Conservation (phyloP, 2,329 filamentous ascomycete genomes). For the Pezicula neosporulosa region DNA sequence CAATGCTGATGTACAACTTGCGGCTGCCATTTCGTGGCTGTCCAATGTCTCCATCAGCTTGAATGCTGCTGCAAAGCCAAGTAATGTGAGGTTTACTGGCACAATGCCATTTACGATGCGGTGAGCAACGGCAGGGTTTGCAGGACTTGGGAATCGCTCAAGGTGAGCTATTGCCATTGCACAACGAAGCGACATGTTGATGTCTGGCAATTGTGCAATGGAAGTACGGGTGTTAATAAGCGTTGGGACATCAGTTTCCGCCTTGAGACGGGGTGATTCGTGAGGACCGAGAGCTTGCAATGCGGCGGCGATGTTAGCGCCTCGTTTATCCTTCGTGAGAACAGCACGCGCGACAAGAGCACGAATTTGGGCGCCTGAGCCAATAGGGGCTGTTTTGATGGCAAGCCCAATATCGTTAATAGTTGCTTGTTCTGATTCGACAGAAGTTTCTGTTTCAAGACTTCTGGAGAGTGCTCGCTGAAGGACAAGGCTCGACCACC, state of each 20-base stretch:
- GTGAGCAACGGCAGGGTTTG: slow-evolving; percentile 39
- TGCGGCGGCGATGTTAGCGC: slow-evolving; percentile 52
- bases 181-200: slow-evolving; percentile 54
- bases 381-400: slow-evolving; percentile 70
- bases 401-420: slow-evolving; percentile 61
- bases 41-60: slow-evolving; percentile 53
- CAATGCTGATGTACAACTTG: slow-evolving; percentile 44
- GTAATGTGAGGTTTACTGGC: slow-evolving; percentile 39
- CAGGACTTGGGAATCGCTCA: slow-evolving; percentile 38
- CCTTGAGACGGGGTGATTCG: slow-evolving; percentile 28
- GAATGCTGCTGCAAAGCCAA: slow-evolving; percentile 57
- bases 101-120: slow-evolving; percentile 47
- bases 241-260: slow-evolving; percentile 24
- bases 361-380: slow-evolving; percentile 66
- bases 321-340: slow-evolving; percentile 50
- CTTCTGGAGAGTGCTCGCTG: slow-evolving; percentile 65
- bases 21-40: slow-evolving; percentile 42
- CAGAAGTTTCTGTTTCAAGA: slow-evolving; percentile 51
- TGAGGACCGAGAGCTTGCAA: slow-evolving; percentile 47
- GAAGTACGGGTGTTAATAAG: slow-evolving; percentile 44
- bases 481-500: slow-evolving; percentile 77
- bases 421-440: slow-evolving; percentile 35
- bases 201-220: slow-evolving; percentile 44
- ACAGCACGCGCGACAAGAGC: slow-evolving; percentile 58
- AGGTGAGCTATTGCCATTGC: slow-evolving; percentile 60